A percentile compares a stretch with the other conserved stretches of the same genome.
Evolutionary conservation across 2,329 filamentous ascomycete genomes (phyloP).

Genomic region (Magnaporthiopsis poae): DNA sequence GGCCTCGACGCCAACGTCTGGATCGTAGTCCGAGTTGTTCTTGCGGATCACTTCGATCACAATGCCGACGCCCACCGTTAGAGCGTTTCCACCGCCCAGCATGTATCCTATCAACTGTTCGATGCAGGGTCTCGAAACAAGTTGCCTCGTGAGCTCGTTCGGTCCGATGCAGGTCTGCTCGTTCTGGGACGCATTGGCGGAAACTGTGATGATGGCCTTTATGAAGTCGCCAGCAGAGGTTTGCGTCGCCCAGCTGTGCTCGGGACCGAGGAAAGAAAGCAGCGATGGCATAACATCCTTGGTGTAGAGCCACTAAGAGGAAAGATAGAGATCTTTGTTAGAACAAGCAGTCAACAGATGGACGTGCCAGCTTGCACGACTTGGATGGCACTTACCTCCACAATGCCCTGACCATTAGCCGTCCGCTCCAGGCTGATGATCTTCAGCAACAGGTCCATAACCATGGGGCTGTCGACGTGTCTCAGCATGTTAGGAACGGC

Average conservation of each 20-base stretch:
- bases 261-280: slow-evolving; percentile 74
- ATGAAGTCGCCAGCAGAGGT: slow-evolving; percentile 95
- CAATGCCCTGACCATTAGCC: slow-evolving; percentile 82
- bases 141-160: slow-evolving; percentile 87
- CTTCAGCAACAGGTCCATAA: slow-evolving; percentile 94
- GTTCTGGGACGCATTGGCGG: slow-evolving; percentile 93
- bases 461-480: slow-evolving; percentile 93
- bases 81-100: slow-evolving; percentile 82
- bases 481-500: slow-evolving; percentile 77
- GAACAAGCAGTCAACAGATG: neutral
- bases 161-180: slow-evolving; percentile 98
- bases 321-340: slow-evolving; percentile 6
- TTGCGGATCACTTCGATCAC: slow-evolving; percentile 98
- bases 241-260: slow-evolving; percentile 81
- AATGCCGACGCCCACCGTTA: slow-evolving; percentile 93
- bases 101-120: slow-evolving; percentile 81
- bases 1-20: slow-evolving; percentile 74
- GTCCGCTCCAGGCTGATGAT: slow-evolving; percentile 93
- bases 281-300: slow-evolving; percentile 80
- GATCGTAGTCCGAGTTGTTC: slow-evolving; percentile 98
- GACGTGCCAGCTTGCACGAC: slow-evolving; percentile 51
- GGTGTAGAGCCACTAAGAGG: slow-evolving; percentile 71
- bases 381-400: slow-evolving; percentile 57
- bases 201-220: slow-evolving; percentile 98
- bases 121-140: slow-evolving; percentile 79